These are phyloP conservation scores for Penicillium arizonense DNA, from an alignment of 495 filamentous ascomycete species.

Conservation along the genomic window DNA sequence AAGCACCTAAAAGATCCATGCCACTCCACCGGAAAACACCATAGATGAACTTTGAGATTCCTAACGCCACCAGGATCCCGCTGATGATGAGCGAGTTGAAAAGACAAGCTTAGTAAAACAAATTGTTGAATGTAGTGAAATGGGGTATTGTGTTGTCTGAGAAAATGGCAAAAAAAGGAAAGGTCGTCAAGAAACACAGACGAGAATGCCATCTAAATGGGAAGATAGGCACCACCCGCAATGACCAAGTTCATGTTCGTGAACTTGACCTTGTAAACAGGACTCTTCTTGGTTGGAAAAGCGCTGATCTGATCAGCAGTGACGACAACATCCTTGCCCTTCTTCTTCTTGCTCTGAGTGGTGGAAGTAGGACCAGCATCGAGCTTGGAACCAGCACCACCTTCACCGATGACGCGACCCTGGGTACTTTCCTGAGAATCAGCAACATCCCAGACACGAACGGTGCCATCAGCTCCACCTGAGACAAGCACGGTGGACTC, in stretches of 20 bases:
- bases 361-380: constrained; percentile 40
- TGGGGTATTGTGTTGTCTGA: constrained; percentile 31
- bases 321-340: constrained; percentile 84
- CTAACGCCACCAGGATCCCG: constrained; percentile 8
- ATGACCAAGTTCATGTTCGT: constrained; percentile 91
- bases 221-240: constrained; percentile 81
- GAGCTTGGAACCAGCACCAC: constrained; percentile 52
- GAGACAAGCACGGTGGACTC: constrained; percentile 87
- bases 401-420: constrained; percentile 59
- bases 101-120: constrained; percentile 9
- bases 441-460: constrained; percentile 89
- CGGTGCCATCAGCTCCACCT: constrained; percentile 87
- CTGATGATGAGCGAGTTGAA: constrained; percentile 1
- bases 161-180: not conserved
- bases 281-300: constrained; percentile 93
- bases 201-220: constrained; percentile 31
- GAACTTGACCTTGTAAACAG: constrained; percentile 89
- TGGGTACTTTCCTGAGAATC: constrained; percentile 56
- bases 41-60: not conserved
- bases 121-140: constrained; percentile 10
- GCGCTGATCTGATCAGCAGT: constrained; percentile 90
- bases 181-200: not conserved
- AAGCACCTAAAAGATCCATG: not conserved
- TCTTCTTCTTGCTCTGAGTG: constrained; percentile 58
- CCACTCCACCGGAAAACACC: constrained; percentile 3